Conservation (phyloP, 306 rosid species). For the Pterocarpus santalinus region DNA sequence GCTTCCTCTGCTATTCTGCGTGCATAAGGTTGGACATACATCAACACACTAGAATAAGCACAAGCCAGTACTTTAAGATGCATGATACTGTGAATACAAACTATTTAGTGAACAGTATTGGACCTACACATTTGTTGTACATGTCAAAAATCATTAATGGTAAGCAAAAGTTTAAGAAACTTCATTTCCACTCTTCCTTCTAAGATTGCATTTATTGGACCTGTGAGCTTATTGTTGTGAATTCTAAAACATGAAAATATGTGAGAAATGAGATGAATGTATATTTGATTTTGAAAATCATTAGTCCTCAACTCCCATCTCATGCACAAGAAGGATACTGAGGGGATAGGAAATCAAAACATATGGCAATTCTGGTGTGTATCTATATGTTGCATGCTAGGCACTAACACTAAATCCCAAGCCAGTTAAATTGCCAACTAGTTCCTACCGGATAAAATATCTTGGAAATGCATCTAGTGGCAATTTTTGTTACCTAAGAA, state of each 20-base stretch:
- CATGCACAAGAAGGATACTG: not conserved
- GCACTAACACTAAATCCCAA: too few species aligned
- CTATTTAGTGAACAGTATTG: not conserved
- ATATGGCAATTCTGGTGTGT: not conserved
- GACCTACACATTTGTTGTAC: not conserved
- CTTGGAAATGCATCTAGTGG: too few species aligned
- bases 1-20: conserved; percentile 79
- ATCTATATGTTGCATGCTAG: not conserved
- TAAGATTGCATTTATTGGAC: not conserved
- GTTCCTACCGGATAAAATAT: too few species aligned
- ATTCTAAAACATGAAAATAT: not conserved
- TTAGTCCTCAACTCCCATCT: not conserved
- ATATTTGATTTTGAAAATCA: not conserved
- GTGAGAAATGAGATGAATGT: not conserved
- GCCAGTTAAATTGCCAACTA: too few species aligned
- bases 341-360: not conserved
- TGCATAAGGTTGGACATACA: conserved; percentile 30
- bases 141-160: not conserved
- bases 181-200: not conserved
- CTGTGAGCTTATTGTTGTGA: conserved; percentile 8
- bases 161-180: too few species aligned
- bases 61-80: conserved; percentile 8
- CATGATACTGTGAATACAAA: not conserved
- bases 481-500: too few species aligned
- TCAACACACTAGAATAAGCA: not conserved